Evolutionary conservation across 306 rosid genomes (phyloP), one percentile per base, ranked within the genome.

Genomic region (Glycine latifolia): DNA sequence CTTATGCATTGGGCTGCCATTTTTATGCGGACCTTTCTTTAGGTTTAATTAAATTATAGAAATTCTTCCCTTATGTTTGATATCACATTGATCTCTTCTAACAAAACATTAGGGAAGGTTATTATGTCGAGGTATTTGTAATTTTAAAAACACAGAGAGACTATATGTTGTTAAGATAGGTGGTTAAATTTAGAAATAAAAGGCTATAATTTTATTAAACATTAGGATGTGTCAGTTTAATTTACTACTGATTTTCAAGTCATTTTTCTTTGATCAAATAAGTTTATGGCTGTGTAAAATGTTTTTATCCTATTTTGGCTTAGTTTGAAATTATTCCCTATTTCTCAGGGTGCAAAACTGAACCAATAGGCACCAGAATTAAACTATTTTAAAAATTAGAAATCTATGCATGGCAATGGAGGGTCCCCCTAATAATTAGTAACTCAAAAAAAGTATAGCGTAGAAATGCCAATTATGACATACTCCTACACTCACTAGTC

Each of bases 271-370:
- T 43, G 4, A 55, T 58, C 53, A 58, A 74, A 17, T 41, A 17
- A 43, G 12, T 37, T 44, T 7, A 4, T 15, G 59, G 50, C 44
- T 35, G 26, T 62, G n/a, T 39, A 10, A 20, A 44, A 67, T 20
- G 35, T 35, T 71, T 3, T 72, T 76, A 80, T 55, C 46, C 35
- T 73, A 16, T 43, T 12, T 61, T 55, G 16, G 73, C 33, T 16
- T 70, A 54, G 60, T 54, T 65, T 84, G 26, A 68, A 50, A 74
- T 47, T 39, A 54, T 81, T 85, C 67, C 59, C 12, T 60, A 20
- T 54, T 71, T 80, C 78, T 79, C 84, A 95, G 98, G 97, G 97
- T 48, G 98, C 97, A 62, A 95, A 91, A 77, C 86, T 95, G 90
- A 84, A 71, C 50, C 87, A 93, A 15, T 20, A 20, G 20, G 20